Evolutionary conservation across 768 basidiomycete species (phyloP).

Genomic region (Leccinum arenicola): DNA sequence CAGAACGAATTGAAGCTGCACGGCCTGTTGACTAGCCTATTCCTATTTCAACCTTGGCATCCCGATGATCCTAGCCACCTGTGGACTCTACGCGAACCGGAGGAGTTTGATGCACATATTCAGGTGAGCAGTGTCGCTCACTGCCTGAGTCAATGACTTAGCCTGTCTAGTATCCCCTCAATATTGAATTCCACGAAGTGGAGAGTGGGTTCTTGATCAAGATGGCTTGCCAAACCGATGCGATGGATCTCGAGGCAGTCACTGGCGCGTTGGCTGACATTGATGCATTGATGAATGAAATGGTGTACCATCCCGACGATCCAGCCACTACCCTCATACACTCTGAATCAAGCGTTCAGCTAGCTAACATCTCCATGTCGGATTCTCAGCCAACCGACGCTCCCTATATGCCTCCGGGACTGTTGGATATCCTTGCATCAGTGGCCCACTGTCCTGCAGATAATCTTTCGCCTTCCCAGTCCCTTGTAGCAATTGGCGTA

Average conservation of each 20-base stretch:
- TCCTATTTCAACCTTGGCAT: constrained; percentile 40
- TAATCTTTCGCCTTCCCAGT: constrained; percentile 32
- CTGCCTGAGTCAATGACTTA: background rate
- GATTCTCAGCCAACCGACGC: background rate
- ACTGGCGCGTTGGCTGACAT: constrained; percentile 12
- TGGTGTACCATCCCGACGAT: constrained; percentile 20
- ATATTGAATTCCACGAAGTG: constrained; percentile 39
- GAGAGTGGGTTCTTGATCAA: constrained; percentile 32
- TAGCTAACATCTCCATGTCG: background rate
- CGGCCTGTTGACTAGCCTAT: constrained; percentile 41
- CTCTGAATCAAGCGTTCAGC: background rate
- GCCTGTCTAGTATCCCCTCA: constrained; percentile 40
- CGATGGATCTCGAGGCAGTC: constrained; percentile 28
- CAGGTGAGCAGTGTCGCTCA: constrained; percentile 28
- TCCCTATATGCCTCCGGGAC: constrained; percentile 6
- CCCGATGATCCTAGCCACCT: constrained; percentile 1
- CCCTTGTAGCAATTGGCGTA: constrained; percentile 41
- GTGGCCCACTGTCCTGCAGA: constrained; percentile 28
- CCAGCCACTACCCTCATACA: constrained; percentile 3
- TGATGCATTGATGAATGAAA: constrained; percentile 17
- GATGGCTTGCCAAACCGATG: constrained; percentile 34
- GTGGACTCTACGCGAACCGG: constrained; percentile 23
- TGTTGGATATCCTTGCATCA: constrained; percentile 12
- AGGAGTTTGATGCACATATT: constrained; percentile 15
- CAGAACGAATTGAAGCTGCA: constrained; percentile 33